Evolutionary conservation across 306 rosid species (phyloP).

Genomic region (Neltuma alba): DNA sequence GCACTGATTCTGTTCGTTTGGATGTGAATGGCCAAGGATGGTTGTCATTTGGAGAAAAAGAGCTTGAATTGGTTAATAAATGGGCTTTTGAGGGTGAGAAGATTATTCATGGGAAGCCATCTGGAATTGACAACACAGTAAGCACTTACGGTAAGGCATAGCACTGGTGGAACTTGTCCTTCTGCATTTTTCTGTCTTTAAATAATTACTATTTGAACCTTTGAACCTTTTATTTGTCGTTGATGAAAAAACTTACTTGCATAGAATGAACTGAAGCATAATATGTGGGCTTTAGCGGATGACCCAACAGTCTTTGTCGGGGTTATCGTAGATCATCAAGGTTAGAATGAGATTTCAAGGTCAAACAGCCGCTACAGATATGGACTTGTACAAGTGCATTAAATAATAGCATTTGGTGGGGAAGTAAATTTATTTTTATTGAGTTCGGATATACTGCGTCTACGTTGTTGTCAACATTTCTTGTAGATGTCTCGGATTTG

Average conservation of each 20-base stretch:
- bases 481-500: background rate
- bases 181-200: constrained; percentile 5
- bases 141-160: constrained; percentile 78
- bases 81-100: constrained; percentile 99
- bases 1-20: constrained; percentile 59
- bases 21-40: constrained; percentile 69
- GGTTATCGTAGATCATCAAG: constrained; percentile 8
- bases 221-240: constrained; percentile 3
- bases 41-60: constrained; percentile 60
- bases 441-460: background rate
- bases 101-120: constrained; percentile 93
- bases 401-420: constrained; percentile 5
- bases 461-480: background rate
- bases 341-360: constrained; percentile 3
- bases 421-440: background rate
- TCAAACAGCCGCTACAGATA: constrained; percentile 5
- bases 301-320: constrained; percentile 11
- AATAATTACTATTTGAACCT: background rate
- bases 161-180: constrained; percentile 11
- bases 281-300: background rate
- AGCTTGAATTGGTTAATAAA: constrained; percentile 74
- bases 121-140: constrained; percentile 96
- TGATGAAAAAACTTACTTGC: background rate
- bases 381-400: constrained; percentile 13
- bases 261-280: constrained; percentile 1